Conservation (phyloP, 1,284 basidiomycete species). For the Ustilago xerochloae region DNA sequence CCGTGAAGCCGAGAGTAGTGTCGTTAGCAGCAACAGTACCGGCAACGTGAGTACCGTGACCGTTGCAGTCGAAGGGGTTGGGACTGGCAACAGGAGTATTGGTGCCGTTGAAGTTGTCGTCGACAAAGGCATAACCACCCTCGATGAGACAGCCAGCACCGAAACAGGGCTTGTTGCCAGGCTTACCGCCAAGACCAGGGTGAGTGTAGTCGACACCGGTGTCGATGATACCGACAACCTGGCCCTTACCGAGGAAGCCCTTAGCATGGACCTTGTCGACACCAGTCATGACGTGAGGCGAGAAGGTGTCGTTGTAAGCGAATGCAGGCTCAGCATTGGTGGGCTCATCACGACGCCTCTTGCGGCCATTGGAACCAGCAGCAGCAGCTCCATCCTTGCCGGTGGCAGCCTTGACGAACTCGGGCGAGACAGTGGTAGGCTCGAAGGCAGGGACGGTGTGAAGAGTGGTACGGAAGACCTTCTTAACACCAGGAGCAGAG, state of each 20-base stretch:
- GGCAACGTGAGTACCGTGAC: constrained; percentile 73
- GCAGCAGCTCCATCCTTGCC: constrained; percentile 22
- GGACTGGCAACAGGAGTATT: constrained; percentile 65
- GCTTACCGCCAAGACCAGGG: constrained; percentile 73
- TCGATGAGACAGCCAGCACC: constrained; percentile 50
- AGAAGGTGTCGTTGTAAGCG: constrained; percentile 48
- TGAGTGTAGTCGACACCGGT: constrained; percentile 74
- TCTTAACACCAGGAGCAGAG: constrained; percentile 44
- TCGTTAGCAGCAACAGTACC: constrained; percentile 76
- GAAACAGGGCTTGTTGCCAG: constrained; percentile 51
- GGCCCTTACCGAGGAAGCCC: constrained; percentile 72
- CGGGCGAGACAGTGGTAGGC: constrained; percentile 29
- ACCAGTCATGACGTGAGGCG: constrained; percentile 63
- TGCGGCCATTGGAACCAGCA: constrained; percentile 1
- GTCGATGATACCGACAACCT: constrained; percentile 73
- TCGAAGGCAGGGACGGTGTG: constrained; percentile 49
- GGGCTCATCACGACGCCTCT: constrained; percentile 41
- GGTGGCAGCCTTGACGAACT: constrained; percentile 48
- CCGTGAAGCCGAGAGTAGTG: constrained; percentile 52
- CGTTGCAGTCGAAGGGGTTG: constrained; percentile 69
- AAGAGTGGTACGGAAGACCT: constrained; percentile 37
- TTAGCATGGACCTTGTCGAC: constrained; percentile 72
- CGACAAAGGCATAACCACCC: constrained; percentile 55
- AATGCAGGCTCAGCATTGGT: constrained; percentile 26
- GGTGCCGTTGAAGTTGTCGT: constrained; percentile 68